Percentiles rank a stretch among this genome's conserved stretches.
Evolutionary conservation across 73 alveolate genomes (phyloP).

Genomic region (Tetrahymena thermophila): DNA sequence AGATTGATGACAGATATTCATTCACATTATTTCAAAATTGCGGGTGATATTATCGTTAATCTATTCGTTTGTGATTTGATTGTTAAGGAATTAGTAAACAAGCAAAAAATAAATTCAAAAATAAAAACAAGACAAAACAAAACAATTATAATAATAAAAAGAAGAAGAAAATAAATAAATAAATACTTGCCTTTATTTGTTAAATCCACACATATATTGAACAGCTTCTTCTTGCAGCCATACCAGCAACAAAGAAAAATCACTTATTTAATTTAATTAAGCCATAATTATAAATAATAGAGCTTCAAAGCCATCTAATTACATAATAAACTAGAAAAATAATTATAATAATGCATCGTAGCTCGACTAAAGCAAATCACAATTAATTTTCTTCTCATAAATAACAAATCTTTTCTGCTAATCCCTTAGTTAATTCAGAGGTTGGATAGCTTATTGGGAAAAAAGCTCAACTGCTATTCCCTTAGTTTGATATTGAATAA

Average conservation of each 20-base stretch:
- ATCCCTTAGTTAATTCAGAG: background rate
- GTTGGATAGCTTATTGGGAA: background rate
- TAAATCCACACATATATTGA: background rate
- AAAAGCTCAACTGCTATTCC: background rate
- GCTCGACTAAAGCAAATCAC: background rate
- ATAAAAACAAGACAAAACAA: background rate
- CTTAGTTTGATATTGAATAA: background rate
- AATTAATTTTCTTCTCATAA: background rate
- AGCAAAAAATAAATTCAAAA: background rate
- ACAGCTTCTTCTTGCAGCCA: background rate
- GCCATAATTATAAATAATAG: background rate
- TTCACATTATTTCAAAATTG: background rate
- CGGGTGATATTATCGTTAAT: slow-evolving; percentile 2
- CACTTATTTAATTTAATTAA: background rate
- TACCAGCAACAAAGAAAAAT: too few relatives aligned
- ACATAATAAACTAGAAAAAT: background rate
- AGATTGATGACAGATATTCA: background rate
- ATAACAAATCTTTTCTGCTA: background rate
- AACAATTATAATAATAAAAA: background rate
- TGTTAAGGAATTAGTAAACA: background rate
- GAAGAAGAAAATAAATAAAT: background rate
- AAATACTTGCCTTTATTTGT: background rate
- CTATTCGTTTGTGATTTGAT: background rate
- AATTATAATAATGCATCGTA: background rate
- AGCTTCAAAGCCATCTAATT: background rate